Evolutionary conservation across 106 monocot genomes (phyloP), one percentile per base, ranked within the genome.

Genomic region (Allium cepa): DNA sequence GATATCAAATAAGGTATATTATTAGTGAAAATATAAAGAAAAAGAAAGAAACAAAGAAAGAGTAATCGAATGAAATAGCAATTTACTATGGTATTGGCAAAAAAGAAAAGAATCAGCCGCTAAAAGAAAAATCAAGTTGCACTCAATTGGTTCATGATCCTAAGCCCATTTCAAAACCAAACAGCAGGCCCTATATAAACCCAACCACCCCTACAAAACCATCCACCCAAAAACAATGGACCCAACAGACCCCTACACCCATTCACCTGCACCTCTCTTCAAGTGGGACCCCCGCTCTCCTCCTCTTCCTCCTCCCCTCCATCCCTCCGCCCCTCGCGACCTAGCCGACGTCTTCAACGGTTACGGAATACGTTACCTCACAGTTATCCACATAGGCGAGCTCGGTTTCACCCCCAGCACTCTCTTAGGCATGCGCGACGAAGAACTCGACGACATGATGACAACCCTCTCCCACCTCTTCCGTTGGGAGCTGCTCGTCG

Each of bases 361-460:
- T 14, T 91, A 83, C 74, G 94, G 94, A 0, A 90, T 94, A 22
- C 74, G 94, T 28, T 74, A 75, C 27, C 68, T 78, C 53, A 94
- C 94, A 50, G 87, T 82, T 60, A 87, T 77, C 46, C 80, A 79
- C 64, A 87, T 94, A 0, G 84, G 77, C 8, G 90, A 94, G 78
- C 76, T 94, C 46, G 90, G 94, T 16, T 90, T 94, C 80, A 90
- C 94, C 62, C 76, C 83, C 15, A 81, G 82, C 77, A 94, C 94
- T 17, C 75, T 94, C 63, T 79, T 63, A 16, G 91, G 86, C 59
- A 96, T 96, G 96, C 71, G 79, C 47, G 96, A 96, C 52, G 85
- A 79, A 22, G 96, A 96, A 82, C 73, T 96, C 8, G 96, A 96
- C 59, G 96, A 96, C 78, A 92, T 96, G 96, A 91, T 96, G 85